Base-by-base conservation (phyloP, 352 stramenopile genomes). In the Thraustochytrium striatum region DNA sequence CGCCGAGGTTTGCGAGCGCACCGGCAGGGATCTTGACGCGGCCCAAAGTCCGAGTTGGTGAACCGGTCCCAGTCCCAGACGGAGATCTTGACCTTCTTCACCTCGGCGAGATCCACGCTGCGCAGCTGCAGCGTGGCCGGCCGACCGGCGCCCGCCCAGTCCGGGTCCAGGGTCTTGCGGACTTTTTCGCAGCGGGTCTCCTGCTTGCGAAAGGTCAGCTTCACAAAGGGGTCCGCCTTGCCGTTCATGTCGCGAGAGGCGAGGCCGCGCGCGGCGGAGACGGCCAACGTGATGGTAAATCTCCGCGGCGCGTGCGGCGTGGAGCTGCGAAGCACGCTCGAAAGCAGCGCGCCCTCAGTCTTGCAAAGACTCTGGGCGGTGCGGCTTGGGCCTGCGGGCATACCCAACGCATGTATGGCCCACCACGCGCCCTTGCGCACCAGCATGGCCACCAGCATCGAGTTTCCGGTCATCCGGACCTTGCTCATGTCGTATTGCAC, bases 21-120 rank as follows among this genome's bases (percentile, higher is more conserved):
- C 25, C 55, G 9, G 25, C n/a, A n/a, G 55, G 55, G 32, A 62
- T 62, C 55, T 62, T 62, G 55, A 62, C 9, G 55, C n/a, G 55
- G 55, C 55, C 55, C 55, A 62, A 62, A 62, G 32, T 62, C 55
- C 9, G 25, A 38, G 9, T 9, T 16, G 32, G 55, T 62, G 55
- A 62, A 62, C 9, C 55, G 25, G 55, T 62, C 55, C 55, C 55
- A 62, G 32, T 62, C 55, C 55, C 55, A 62, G n/a, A 62, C 55
- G 32, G 9, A 25, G 9, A 62, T 9, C 33, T 62, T 62, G 25
- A 62, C 9, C 55, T 62, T 62, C n/a, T 62, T 62, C 9, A n/a
- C 55, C 55, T 62, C 55, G 16, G 55, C 55, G 32, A 38, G 9
- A 25, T 62, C 55, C 55, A 62, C 55, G 55, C 33, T 25, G 9